phyloP scores from a whole-genome alignment of 768 basidiomycete genomes.

The Scleroderma citrinum region DNA sequence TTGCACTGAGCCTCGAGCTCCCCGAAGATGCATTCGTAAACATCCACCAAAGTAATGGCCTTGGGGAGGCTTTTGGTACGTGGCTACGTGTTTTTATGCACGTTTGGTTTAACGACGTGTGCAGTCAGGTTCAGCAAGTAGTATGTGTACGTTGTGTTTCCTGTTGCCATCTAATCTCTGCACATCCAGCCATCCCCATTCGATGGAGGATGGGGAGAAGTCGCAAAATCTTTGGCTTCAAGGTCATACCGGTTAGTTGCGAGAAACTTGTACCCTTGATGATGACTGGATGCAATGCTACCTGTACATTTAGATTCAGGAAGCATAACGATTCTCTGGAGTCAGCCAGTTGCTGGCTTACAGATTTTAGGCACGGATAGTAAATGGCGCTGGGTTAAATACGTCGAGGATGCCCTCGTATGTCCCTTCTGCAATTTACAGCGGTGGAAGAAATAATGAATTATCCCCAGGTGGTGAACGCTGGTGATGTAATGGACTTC shows the following conservation, averaged over 20 bases:
- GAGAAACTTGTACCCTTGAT: no score
- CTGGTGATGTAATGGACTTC: slow-evolving; percentile 55
- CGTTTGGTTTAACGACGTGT: neutral
- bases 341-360: slow-evolving; percentile 53
- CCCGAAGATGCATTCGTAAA: slow-evolving; percentile 48
- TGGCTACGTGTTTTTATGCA: neutral
- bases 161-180: neutral
- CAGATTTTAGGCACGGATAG: slow-evolving; percentile 51
- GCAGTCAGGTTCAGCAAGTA: slow-evolving; percentile 65
- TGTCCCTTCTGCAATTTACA: slow-evolving; percentile 1
- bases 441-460: neutral
- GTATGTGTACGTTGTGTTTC: slow-evolving; percentile 26
- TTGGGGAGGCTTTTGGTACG: slow-evolving; percentile 40
- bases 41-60: slow-evolving; percentile 38
- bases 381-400: slow-evolving; percentile 52
- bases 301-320: slow-evolving; percentile 38
- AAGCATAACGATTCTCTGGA: slow-evolving; percentile 52
- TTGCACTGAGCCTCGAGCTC: slow-evolving; percentile 48
- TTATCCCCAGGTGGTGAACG: slow-evolving; percentile 45
- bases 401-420: slow-evolving; percentile 54
- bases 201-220: slow-evolving; percentile 42
- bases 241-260: slow-evolving; percentile 45
- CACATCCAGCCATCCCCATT: slow-evolving; percentile 44
- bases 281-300: neutral
- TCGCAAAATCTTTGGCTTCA: slow-evolving; percentile 55